Evolutionary conservation across 768 basidiomycete species (phyloP).

Genomic region (Boletus subcaerulescens): DNA sequence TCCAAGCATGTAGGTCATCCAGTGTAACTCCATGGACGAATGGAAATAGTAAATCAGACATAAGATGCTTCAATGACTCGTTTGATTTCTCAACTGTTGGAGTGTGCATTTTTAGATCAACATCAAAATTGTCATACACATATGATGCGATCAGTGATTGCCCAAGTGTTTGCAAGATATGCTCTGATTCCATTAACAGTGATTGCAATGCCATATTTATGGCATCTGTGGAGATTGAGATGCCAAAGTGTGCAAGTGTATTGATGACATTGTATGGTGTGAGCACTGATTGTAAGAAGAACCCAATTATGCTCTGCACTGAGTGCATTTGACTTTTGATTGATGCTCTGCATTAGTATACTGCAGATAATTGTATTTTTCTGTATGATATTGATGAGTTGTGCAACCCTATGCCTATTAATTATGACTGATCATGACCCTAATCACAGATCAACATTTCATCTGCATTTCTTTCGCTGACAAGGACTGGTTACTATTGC

Average conservation of each 20-base stretch:
- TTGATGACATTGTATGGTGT: neutral
- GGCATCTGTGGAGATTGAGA: neutral
- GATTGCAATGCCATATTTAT: neutral
- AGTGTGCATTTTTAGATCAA: neutral
- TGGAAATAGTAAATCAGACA: neutral
- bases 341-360: neutral
- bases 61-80: neutral
- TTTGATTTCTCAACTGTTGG: neutral
- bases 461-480: no score
- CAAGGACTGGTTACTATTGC: no score
- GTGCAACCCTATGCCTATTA: no score
- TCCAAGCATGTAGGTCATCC: neutral
- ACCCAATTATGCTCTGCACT: neutral
- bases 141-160: neutral
- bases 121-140: neutral
- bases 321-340: neutral
- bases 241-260: neutral
- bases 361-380: neutral
- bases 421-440: no score
- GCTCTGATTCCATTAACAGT: neutral
- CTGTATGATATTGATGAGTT: neutral
- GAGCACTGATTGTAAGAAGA: neutral
- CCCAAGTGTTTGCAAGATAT: neutral
- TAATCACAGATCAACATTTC: no score
- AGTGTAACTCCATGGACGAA: neutral